Evolutionary conservation across 2,329 filamentous ascomycete genomes (phyloP), one percentile per base, ranked within the genome.

Genomic region (Coniosporium tulheliwenetii): DNA sequence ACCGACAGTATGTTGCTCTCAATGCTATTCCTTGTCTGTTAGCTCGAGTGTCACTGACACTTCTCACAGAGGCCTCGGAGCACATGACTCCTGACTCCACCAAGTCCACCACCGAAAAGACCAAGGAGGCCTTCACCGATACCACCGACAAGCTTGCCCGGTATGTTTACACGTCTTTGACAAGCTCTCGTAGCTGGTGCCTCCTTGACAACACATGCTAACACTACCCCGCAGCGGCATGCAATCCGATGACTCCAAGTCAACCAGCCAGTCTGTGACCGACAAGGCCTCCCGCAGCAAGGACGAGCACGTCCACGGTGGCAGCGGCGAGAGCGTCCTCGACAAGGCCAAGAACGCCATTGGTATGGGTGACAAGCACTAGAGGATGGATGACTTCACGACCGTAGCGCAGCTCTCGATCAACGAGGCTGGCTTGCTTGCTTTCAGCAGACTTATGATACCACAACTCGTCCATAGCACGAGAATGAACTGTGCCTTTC

Each of bases 91-190:
- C 75, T 44, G 67, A 78, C 57, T 66, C 65, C 54, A 58, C 67
- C 60, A 79, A 79, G 65, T 77, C 73, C 46, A 75, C 72, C 50
- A 60, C 66, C 52, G 62, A 76, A 47, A 74, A 77, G 66, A 48
- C 69, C 47, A 70, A 69, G 57, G 74, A 79, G 58, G 55, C 58
- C 41, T 39, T 71, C 53, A 77, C 72, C 46, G 71, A 72, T 50
- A 64, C 65, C 43, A 58, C 54, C 42, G 75, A 78, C 62, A 74
- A 73, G 52, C 39, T 69, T 46, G 57, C 64, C 50, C 70, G 70
- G 63, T 66, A 57, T 37, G 59, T 43, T 38, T 14, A 15, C 31
- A 26, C 31, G 13, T 30, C 3, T 10, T 34, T 29, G 5, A 8
- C 26, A 30, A 26, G 19, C 19, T 26, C 19, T 26, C 14, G n/a